phyloP scores from a whole-genome alignment of 2,329 filamentous ascomycete species.

The Pseudogymnoascus sp. region DNA sequence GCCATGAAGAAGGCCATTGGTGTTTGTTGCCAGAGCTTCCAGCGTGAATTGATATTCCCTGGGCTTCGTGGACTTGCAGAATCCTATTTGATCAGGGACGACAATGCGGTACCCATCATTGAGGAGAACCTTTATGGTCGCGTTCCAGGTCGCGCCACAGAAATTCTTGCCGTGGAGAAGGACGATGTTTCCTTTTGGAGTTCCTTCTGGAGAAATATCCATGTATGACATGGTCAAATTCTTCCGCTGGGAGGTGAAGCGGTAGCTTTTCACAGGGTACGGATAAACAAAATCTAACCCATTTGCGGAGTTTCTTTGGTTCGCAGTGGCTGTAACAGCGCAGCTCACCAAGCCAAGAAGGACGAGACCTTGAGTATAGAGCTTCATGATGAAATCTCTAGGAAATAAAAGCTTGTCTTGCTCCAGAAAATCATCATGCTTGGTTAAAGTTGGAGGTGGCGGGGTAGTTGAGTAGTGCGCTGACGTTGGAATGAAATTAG shows the following conservation, averaged over 20 bases:
- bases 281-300: constrained; percentile 32
- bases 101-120: constrained; percentile 42
- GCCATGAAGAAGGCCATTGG: constrained; percentile 37
- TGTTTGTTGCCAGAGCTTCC: constrained; percentile 44
- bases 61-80: constrained; percentile 49
- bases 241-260: constrained; percentile 39
- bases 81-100: constrained; percentile 46
- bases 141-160: constrained; percentile 44
- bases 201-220: constrained; percentile 37
- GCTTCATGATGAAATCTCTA: neutral
- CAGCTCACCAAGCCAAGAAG: neutral
- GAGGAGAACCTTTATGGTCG: constrained; percentile 37
- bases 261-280: constrained; percentile 41
- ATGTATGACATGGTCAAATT: constrained; percentile 49
- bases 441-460: neutral
- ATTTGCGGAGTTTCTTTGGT: neutral
- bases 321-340: neutral
- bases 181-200: constrained; percentile 20
- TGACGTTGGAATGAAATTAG: neutral
- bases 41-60: constrained; percentile 43
- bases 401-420: neutral
- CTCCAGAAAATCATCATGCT: neutral
- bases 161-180: constrained; percentile 51
- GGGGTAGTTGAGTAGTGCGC: neutral
- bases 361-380: neutral